Evolutionary conservation across 1,139 yeast genomes (phyloP).

Genomic region (Taiozyma onychis): DNA sequence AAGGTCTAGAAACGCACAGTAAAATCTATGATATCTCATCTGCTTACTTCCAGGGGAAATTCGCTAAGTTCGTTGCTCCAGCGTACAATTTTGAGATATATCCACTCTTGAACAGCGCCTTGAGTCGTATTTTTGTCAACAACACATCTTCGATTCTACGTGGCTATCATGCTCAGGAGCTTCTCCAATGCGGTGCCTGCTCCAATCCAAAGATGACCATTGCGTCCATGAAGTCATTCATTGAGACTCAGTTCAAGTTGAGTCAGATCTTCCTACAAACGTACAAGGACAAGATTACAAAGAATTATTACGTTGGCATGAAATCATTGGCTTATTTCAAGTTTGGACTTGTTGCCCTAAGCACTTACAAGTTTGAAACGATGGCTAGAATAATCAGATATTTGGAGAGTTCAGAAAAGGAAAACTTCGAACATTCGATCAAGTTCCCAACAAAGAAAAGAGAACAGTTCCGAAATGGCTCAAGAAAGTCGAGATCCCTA

Average conservation of each 20-base stretch:
- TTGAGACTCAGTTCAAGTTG: conserved; percentile 1
- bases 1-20: background rate
- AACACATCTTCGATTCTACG: conserved; percentile 6
- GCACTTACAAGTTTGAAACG: conserved; percentile 8
- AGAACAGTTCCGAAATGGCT: conserved; percentile 9
- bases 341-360: conserved; percentile 7
- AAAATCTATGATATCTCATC: conserved; percentile 8
- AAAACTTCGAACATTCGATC: conserved; percentile 2
- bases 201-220: background rate
- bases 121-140: conserved; percentile 4
- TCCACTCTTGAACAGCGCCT: conserved; percentile 8
- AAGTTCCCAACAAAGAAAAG: conserved; percentile 4
- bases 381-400: conserved; percentile 14
- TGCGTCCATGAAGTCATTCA: conserved; percentile 2
- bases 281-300: conserved; percentile 8
- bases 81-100: conserved; percentile 9
- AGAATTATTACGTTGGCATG: conserved; percentile 9
- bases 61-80: conserved; percentile 5
- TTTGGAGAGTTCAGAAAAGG: conserved; percentile 10
- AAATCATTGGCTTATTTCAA: conserved; percentile 7
- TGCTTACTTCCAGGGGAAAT: conserved; percentile 10
- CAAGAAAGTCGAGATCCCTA: conserved; percentile 9
- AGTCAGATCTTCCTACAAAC: conserved; percentile 5
- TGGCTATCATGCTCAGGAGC: conserved; percentile 14
- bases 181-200: conserved; percentile 1